Conservation (phyloP, 768 basidiomycete species). For the Chiua virens region DNA sequence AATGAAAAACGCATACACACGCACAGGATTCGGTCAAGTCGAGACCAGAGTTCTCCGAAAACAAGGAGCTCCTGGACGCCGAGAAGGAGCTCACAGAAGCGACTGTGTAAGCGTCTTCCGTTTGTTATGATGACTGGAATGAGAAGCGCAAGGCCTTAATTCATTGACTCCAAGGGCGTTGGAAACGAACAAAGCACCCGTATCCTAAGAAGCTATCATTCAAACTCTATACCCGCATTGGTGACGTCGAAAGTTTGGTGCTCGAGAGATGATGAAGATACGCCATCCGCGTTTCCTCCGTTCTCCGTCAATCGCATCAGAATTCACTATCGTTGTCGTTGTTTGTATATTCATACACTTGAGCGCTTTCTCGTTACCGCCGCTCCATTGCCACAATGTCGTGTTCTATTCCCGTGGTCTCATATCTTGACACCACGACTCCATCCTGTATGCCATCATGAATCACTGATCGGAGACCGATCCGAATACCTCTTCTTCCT, state of each 20-base stretch:
- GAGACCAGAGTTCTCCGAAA: conserved; percentile 30
- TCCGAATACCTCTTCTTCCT: too few relatives aligned
- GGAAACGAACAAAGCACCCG: conserved; percentile 8
- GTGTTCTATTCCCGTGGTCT: conserved; percentile 16
- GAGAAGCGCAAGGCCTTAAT: conserved; percentile 6
- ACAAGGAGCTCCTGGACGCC: conserved; percentile 52
- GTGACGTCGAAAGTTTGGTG: not conserved
- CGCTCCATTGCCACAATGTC: not conserved
- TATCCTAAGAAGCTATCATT: conserved; percentile 20
- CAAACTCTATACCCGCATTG: conserved; percentile 17
- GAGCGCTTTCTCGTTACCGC: not conserved
- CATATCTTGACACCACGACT: conserved; percentile 12
- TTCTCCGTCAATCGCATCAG: conserved; percentile 9
- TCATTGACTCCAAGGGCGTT: conserved; percentile 11
- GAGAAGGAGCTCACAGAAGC: conserved; percentile 56
- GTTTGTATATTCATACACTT: too few relatives aligned
- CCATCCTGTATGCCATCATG: too few relatives aligned
- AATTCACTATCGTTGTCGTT: too few relatives aligned
- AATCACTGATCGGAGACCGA: too few relatives aligned
- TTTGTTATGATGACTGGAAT: too few relatives aligned
- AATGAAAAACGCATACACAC: not conserved
- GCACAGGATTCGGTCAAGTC: conserved; percentile 29
- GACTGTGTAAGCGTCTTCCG: conserved; percentile 37
- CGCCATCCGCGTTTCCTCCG: not conserved
- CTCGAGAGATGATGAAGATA: not conserved